Percentiles rank a stretch among this genome's conserved stretches.
Evolutionary conservation across 768 basidiomycete species (phyloP).

Genomic region (Mrakia hoshinonis): DNA sequence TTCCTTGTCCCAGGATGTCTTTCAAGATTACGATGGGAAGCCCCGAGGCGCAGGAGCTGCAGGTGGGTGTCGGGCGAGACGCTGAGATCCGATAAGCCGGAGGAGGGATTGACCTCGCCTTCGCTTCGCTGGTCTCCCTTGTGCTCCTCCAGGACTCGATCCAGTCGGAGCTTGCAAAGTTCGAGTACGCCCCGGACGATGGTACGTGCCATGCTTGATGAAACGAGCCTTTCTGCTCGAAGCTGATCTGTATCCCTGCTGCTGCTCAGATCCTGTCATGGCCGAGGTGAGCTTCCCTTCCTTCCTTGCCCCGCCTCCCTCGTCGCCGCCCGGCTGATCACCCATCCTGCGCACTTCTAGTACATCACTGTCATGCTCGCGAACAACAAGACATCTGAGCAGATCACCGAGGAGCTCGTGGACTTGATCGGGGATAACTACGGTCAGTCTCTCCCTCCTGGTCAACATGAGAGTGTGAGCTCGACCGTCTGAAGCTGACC

Average conservation of each 20-base stretch:
- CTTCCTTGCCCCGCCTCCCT: not conserved
- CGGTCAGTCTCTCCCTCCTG: constrained; percentile 46
- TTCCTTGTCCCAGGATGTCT: not conserved
- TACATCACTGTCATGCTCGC: constrained; percentile 93
- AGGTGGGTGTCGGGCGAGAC: not conserved
- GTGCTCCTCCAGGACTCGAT: constrained; percentile 28
- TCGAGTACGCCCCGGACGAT: constrained; percentile 25
- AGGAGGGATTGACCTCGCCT: not conserved
- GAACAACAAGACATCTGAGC: constrained; percentile 73
- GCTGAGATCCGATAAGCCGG: too few relatives aligned
- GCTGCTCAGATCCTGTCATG: constrained; percentile 62
- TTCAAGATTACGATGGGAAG: constrained; percentile 7
- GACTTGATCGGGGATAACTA: constrained; percentile 79
- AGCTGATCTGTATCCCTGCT: too few relatives aligned
- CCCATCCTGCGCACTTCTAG: constrained; percentile 37
- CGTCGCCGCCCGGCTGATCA: not conserved
- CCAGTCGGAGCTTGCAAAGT: constrained; percentile 32
- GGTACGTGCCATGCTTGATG: not conserved
- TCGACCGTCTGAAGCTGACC: not conserved
- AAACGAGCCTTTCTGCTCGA: too few relatives aligned
- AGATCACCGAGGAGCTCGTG: constrained; percentile 79
- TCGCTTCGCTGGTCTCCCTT: too few relatives aligned
- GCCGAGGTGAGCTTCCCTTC: constrained; percentile 45
- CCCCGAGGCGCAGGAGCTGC: not conserved
- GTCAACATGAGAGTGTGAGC: not conserved